phyloP scores from a whole-genome alignment of 768 basidiomycete genomes.

The Pisolithus marmoratus region DNA sequence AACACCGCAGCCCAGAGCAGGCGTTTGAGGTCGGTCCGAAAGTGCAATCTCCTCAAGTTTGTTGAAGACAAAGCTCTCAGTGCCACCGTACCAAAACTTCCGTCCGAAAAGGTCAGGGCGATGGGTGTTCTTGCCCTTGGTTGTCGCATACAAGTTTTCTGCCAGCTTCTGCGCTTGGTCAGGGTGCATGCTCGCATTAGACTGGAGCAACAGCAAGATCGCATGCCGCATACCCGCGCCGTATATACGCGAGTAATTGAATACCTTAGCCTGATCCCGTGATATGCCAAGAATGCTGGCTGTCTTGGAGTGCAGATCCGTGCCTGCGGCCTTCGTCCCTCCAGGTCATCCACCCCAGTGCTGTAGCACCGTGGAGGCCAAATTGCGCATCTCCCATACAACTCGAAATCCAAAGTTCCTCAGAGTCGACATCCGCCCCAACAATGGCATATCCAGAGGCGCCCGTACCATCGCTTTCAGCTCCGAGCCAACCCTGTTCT shows the following conservation, averaged over 20 bases:
- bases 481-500: constrained; percentile 96
- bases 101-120: constrained; percentile 66
- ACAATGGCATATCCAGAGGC: constrained; percentile 90
- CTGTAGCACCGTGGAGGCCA: constrained; percentile 92
- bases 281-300: constrained; percentile 90
- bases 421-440: constrained; percentile 97
- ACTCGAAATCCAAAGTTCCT: constrained; percentile 98
- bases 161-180: constrained; percentile 79
- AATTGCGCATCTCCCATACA: constrained; percentile 99
- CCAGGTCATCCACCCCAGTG: constrained; percentile 99
- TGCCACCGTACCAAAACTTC: constrained; percentile 95
- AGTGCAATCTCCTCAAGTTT: constrained; percentile 93
- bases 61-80: constrained; percentile 96
- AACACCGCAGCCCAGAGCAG: constrained; percentile 89
- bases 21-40: constrained; percentile 82
- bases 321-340: constrained; percentile 90
- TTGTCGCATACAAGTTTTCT: constrained; percentile 81
- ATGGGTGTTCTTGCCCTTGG: constrained; percentile 88
- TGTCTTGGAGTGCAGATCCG: constrained; percentile 95
- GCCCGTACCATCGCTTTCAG: constrained; percentile 97
- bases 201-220: constrained; percentile 77
- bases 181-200: constrained; percentile 71
- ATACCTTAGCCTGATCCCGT: constrained; percentile 93
- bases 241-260: constrained; percentile 98
- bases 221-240: constrained; percentile 98